Conservation (phyloP, 1,284 basidiomycete genomes). For the Boletus semigastroideus region DNA sequence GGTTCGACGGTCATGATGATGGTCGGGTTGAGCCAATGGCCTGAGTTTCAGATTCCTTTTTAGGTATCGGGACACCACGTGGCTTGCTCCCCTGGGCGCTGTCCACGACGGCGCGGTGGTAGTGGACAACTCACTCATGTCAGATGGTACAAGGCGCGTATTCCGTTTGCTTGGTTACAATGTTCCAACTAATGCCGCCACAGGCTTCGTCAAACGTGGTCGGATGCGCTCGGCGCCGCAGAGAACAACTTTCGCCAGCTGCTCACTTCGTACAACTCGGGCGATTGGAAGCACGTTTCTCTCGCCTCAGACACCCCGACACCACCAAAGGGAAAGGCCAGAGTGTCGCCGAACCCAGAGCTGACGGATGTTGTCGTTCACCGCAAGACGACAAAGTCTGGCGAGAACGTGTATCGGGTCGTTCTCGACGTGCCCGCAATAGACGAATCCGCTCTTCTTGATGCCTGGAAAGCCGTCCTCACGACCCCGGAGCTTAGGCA, state of each 20-base stretch:
- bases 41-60: conserved; percentile 4
- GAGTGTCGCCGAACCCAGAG: conserved; percentile 52
- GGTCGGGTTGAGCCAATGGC: not conserved
- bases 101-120: too few relatives aligned
- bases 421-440: conserved; percentile 74
- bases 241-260: conserved; percentile 70
- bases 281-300: conserved; percentile 72
- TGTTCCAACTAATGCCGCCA: not conserved
- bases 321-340: conserved; percentile 60
- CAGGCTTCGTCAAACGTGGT: conserved; percentile 77
- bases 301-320: conserved; percentile 43
- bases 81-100: conserved; percentile 1
- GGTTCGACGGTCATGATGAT: conserved; percentile 10
- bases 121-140: conserved; percentile 20
- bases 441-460: conserved; percentile 65
- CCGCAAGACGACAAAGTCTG: conserved; percentile 59
- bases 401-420: conserved; percentile 80
- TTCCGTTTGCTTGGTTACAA: too few relatives aligned
- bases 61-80: conserved; percentile 16
- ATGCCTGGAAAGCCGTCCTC: conserved; percentile 82
- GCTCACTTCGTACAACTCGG: conserved; percentile 57
- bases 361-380: conserved; percentile 67
- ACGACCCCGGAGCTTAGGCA: conserved; percentile 82
- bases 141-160: conserved; percentile 34
- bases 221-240: conserved; percentile 64